Evolutionary conservation across 2,329 filamentous ascomycete species (phyloP).

Genomic region (Talaromyces sp.): DNA sequence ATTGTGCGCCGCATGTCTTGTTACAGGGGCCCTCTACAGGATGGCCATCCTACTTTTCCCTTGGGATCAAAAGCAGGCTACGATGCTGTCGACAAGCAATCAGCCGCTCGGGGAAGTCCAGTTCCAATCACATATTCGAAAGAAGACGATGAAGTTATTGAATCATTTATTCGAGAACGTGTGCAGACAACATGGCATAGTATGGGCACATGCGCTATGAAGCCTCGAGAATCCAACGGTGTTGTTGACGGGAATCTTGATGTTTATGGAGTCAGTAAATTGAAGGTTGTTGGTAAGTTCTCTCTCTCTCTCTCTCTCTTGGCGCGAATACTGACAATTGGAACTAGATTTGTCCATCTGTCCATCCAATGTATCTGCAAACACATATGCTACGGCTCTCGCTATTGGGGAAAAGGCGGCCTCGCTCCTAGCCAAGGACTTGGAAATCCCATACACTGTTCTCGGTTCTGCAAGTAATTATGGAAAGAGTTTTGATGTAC

Average conservation of each 20-base stretch:
- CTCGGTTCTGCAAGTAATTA: not conserved
- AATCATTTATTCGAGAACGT: slow-evolving; percentile 37
- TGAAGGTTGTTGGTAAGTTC: slow-evolving; percentile 9
- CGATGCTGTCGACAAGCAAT: slow-evolving; percentile 17
- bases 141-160: slow-evolving; percentile 48
- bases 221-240: slow-evolving; percentile 9
- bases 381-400: slow-evolving; percentile 45
- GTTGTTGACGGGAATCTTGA: slow-evolving; percentile 15
- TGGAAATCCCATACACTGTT: slow-evolving; percentile 17
- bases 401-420: slow-evolving; percentile 43
- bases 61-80: slow-evolving; percentile 43
- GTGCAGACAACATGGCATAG: slow-evolving; percentile 43
- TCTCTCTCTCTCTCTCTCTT: not conserved
- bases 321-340: not conserved
- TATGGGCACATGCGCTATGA: slow-evolving; percentile 27
- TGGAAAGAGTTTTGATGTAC: not conserved
- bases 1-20: slow-evolving; percentile 53
- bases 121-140: slow-evolving; percentile 44
- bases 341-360: slow-evolving; percentile 23
- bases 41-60: slow-evolving; percentile 34
- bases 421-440: slow-evolving; percentile 26
- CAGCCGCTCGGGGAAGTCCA: slow-evolving; percentile 20
- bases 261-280: slow-evolving; percentile 9
- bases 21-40: slow-evolving; percentile 42
- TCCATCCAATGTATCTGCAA: slow-evolving; percentile 36